Evolutionary conservation across 306 rosid genomes (phyloP).

Genomic region (Macrotyloma uniflorum): DNA sequence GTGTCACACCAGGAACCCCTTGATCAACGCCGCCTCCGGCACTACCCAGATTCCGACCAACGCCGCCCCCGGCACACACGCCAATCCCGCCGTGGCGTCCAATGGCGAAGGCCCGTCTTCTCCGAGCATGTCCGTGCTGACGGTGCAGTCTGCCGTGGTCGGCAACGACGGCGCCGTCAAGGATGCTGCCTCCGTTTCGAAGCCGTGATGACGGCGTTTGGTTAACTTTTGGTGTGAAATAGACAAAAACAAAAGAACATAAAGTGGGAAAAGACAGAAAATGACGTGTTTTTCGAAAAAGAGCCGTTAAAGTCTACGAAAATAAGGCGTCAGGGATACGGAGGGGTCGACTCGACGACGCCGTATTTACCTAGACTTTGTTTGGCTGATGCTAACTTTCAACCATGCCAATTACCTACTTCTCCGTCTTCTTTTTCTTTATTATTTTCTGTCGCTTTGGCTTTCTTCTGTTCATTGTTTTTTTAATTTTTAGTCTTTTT

Average conservation of each 20-base stretch:
- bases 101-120: slow-evolving; percentile 80
- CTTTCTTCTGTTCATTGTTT: neutral
- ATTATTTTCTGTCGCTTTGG: neutral
- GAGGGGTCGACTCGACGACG: slow-evolving; percentile 44
- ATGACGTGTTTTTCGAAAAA: slow-evolving; percentile 34
- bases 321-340: slow-evolving; percentile 51
- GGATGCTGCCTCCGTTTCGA: slow-evolving; percentile 77
- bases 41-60: neutral
- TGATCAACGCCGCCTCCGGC: slow-evolving; percentile 27
- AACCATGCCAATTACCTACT: neutral
- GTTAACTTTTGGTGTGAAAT: slow-evolving; percentile 31
- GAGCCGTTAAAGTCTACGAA: slow-evolving; percentile 59
- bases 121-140: slow-evolving; percentile 78
- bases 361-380: slow-evolving; percentile 79
- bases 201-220: slow-evolving; percentile 57
- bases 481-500: neutral
- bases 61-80: neutral
- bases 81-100: slow-evolving; percentile 27
- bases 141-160: slow-evolving; percentile 72
- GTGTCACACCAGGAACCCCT: slow-evolving; percentile 66
- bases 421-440: neutral
- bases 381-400: slow-evolving; percentile 45
- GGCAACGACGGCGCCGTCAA: slow-evolving; percentile 60
- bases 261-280: slow-evolving; percentile 25
- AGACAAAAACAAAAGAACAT: neutral